Conservation (phyloP, 129 eudicot genomes). For the Smallanthus sonchifolius region DNA sequence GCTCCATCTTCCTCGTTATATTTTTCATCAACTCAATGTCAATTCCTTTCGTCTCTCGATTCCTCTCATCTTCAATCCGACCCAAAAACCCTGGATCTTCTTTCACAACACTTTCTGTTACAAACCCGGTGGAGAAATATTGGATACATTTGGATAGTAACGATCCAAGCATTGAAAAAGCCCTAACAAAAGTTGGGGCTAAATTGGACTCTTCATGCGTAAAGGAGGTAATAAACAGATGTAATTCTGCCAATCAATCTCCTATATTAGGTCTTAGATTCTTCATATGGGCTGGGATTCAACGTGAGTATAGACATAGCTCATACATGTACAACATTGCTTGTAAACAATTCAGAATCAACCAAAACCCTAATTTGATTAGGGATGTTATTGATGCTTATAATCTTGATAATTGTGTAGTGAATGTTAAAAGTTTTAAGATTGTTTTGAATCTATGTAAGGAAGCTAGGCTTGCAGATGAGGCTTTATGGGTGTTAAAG, state of each 20-base stretch:
- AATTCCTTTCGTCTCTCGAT: conserved; percentile 25
- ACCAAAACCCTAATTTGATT: conserved; percentile 42
- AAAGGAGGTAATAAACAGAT: conserved; percentile 47
- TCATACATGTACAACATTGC: conserved; percentile 59
- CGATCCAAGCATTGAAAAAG: conserved; percentile 49
- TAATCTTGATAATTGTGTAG: conserved; percentile 30
- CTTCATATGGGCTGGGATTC: conserved; percentile 86
- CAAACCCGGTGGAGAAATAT: conserved; percentile 44
- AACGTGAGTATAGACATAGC: conserved; percentile 53
- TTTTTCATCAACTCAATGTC: conserved; percentile 29
- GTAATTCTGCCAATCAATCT: conserved; percentile 33
- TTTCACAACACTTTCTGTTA: conserved; percentile 26
- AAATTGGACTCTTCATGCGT: conserved; percentile 48
- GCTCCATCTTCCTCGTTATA: no score
- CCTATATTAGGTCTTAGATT: conserved; percentile 58
- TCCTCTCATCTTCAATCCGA: conserved; percentile 23
- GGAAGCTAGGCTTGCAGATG: conserved; percentile 55
- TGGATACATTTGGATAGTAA: conserved; percentile 43
- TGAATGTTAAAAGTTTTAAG: conserved; percentile 54
- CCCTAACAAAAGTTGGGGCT: conserved; percentile 36
- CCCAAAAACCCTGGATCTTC: conserved; percentile 25
- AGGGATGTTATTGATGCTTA: conserved; percentile 52
- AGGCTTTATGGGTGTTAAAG: conserved; percentile 78
- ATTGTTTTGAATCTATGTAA: conserved; percentile 64
- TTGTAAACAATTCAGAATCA: conserved; percentile 43